Evolutionary conservation across 2,329 filamentous ascomycete genomes (phyloP).

Genomic region (Alternaria longipes): DNA sequence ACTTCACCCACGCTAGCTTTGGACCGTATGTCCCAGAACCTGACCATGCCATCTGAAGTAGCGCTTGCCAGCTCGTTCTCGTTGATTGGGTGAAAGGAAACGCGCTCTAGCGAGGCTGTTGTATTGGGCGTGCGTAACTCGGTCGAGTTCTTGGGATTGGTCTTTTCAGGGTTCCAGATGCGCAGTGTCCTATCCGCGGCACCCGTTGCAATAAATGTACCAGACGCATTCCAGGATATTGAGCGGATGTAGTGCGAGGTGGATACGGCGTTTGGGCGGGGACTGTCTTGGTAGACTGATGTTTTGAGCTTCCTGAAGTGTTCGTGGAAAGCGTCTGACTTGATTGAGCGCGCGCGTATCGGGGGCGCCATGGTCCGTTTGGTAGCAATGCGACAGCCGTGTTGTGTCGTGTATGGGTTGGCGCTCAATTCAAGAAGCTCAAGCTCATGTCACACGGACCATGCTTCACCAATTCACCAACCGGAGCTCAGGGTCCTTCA

Average conservation of each 20-base stretch:
- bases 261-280: conserved; percentile 45
- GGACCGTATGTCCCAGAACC: conserved; percentile 82
- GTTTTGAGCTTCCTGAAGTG: conserved; percentile 75
- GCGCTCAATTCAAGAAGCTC: neutral
- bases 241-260: conserved; percentile 65
- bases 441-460: conserved; percentile 6
- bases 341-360: conserved; percentile 64
- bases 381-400: neutral
- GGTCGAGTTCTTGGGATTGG: conserved; percentile 76
- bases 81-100: conserved; percentile 79
- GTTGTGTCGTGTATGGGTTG: neutral
- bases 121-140: conserved; percentile 73
- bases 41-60: conserved; percentile 76
- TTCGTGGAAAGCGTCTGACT: conserved; percentile 73
- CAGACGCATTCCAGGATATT: conserved; percentile 88
- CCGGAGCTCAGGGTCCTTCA: neutral
- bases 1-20: conserved; percentile 76
- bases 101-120: conserved; percentile 68
- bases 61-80: conserved; percentile 81
- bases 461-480: conserved; percentile 7
- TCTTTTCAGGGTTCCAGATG: conserved; percentile 83
- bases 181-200: conserved; percentile 74
- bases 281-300: conserved; percentile 67
- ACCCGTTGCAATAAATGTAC: conserved; percentile 84
- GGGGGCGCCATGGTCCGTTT: conserved; percentile 46